Evolutionary conservation across 176 grass and related monocot genomes (phyloP).

Genomic region (Elaeis guineensis): DNA sequence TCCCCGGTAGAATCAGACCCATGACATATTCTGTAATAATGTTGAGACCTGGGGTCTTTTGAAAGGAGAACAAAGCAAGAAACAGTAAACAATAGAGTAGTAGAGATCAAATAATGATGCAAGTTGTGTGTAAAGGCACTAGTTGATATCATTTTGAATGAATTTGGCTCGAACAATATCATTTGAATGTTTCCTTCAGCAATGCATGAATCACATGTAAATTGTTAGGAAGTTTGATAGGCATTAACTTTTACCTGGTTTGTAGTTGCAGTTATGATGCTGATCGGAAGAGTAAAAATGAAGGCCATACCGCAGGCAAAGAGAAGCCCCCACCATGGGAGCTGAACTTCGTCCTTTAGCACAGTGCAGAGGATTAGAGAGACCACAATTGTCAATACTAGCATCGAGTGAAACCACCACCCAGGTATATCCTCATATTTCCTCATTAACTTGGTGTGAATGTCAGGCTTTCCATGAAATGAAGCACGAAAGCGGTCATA

Average conservation of each 20-base stretch:
- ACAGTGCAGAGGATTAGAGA: slow-evolving; percentile 63
- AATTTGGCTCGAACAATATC: too few species aligned
- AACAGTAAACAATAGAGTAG: too few species aligned
- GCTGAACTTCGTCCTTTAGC: slow-evolving; percentile 58
- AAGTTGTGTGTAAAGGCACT: too few species aligned
- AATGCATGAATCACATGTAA: too few species aligned
- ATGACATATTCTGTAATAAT: slow-evolving; percentile 85
- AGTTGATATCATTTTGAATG: too few species aligned
- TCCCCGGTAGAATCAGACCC: slow-evolving; percentile 69
- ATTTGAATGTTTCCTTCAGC: too few species aligned
- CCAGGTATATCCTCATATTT: slow-evolving; percentile 62
- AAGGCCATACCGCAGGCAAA: slow-evolving; percentile 77
- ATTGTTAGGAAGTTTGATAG: too few species aligned
- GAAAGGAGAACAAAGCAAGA: background rate
- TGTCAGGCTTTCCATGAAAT: slow-evolving; percentile 35
- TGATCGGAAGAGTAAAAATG: slow-evolving; percentile 69
- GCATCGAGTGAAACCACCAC: slow-evolving; percentile 76
- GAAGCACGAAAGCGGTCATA: slow-evolving; percentile 50
- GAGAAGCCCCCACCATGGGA: slow-evolving; percentile 73
- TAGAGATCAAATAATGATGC: too few species aligned
- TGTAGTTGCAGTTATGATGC: slow-evolving; percentile 80
- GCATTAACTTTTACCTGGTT: slow-evolving; percentile 44
- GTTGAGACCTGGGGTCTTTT: slow-evolving; percentile 80
- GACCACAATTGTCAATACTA: slow-evolving; percentile 23
- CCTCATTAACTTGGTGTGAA: slow-evolving; percentile 69